Base-by-base conservation (phyloP, 805 yeast genomes). In the Kockiozyma suomiensis region DNA sequence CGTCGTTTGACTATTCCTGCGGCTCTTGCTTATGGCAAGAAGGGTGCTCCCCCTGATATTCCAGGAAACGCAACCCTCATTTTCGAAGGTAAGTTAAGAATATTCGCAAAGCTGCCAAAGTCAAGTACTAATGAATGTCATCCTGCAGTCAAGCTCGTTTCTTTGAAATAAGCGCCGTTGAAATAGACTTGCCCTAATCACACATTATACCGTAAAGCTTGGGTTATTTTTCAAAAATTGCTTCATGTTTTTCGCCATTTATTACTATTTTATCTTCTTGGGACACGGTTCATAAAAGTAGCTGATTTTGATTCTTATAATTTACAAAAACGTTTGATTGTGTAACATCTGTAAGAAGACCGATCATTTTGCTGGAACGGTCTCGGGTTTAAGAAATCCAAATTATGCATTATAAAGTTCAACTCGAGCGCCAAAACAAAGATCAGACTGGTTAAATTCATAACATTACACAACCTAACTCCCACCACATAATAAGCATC, bases 61-160 rank as follows among this genome's bases (percentile, higher is more conserved):
- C 99, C 99, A 72, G 89, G 97, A 71, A 94, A 94, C 86, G 88
- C 96, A 66, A 96, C 90, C 78, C 85, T 94, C 76, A 90, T 96
- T 56, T 94, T 94, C 73, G 99, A 93, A 75, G 96, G 59, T 55
- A 28, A 10, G 58, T 38, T n/a, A n/a, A 17, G 30, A 30, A 19
- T 13, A 3, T 42, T 42, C 43, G 4, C 19, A 30, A 21, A 13
- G 4, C 17, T 40, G 15, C 23, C 33, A 28, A 35, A 5, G 3
- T 23, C 23, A 30, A n/a, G 4, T 15, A n/a, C 50, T 33, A 35
- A 43, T 38, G 4, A 15, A 10, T 13, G 4, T 35, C 4, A 10
- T n/a, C 3, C 17, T 8, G 26, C 35, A 55, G 59, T 58, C 37
- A 58, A 58, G 21, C 52, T 58, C 21, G 43, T 58, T 19, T 58